Base-by-base conservation (phyloP, 768 basidiomycete species). In the Amanita muscaria region DNA sequence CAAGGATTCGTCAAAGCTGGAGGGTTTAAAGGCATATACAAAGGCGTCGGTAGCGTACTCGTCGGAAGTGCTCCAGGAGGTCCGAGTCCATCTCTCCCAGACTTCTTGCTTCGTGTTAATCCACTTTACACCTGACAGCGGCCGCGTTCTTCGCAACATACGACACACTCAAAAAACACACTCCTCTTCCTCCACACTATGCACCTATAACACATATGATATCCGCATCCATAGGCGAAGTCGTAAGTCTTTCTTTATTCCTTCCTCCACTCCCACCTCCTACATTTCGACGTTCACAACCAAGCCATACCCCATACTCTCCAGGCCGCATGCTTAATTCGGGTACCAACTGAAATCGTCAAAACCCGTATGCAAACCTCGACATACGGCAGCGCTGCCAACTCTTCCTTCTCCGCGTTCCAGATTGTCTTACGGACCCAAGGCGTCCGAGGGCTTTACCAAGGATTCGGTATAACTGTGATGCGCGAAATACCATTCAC, bases 51-150 rank as follows among this genome's bases (percentile, higher is more conserved):
- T 21, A 94, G 91, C 59, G 92, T 97, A 5, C 78, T 89, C 5
- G 83, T 97, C 15, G 94, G 94, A 15, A 91, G 91, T 57, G 91
- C 93, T 14, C 94, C 94, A 0, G 93, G 94, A 63, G 93, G 93
- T 93, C 59, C 51, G 67, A n/a, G n/a, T n/a, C n/a, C n/a, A n/a
- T n/a, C 12, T 18, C 9, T 21, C 12, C 21, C n/a, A 21, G 16
- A 14, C 10, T 12, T n/a, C 45, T 14, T 23, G 5, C 21, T 36
- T 38, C 21, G 7, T 34, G 12, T 29, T 12, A 29, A 29, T 23
- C 21, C 36, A n/a, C 10, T 33, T 12, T 44, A 6, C 24, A 38
- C n/a, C 25, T 25, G 16, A n/a, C 22, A 98, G 96, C 96, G 47
- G 92, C 93, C 4, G 77, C 78, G 0, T 99, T 99, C 72, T 99